Base-by-base conservation (phyloP, 768 basidiomycete genomes). In the Tricholoma sp. region DNA sequence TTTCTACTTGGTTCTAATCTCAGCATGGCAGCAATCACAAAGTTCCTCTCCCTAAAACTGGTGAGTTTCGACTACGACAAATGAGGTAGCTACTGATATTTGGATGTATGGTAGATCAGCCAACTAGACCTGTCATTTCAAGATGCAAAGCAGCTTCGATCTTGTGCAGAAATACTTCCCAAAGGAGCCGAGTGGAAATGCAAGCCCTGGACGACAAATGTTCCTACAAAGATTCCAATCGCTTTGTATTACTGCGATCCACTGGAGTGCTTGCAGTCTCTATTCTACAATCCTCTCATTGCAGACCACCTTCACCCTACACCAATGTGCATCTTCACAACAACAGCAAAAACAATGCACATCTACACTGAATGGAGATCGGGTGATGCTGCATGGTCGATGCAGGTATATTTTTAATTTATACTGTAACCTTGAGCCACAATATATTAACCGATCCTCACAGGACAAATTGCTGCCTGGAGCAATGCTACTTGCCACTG, bases 1-100 rank as follows among this genome's bases (percentile, higher is more conserved):
- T 73, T 66, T 57, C 61, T 73, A 0, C 53, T 66, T 13, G 53
- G 53, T 3, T 70, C 67, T 5, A 44, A 57, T n/a, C 57, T 74
- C 34, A 72, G 68, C 32, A 67, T 71, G 68, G 53, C 58, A 9
- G 57, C 55, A 4, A 66, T 70, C 9, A 57, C 69, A 28, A 53
- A 64, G 10, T 68, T 73, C 39, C 49, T 73, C 24, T 53, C 55
- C 7, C 61, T 74, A 20, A 31, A 64, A 34, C 34, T 68, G 33
- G 70, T 72, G 53, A 52, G 48, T 29, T 12, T 29, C 11, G 11
- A 34, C 33, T 12, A 33, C 1, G n/a, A 29, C 7, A 1, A 5
- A 17, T 45, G 18, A 12, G 28, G n/a, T n/a, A n/a, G n/a, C n/a
- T n/a, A n/a, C n/a, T n/a, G n/a, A n/a, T n/a, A n/a, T n/a, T n/a